A percentile compares a stretch with the other conserved stretches of the same genome.
Evolutionary conservation across 495 filamentous ascomycete species (phyloP).

Genomic region (Aspergillus avenaceus): DNA sequence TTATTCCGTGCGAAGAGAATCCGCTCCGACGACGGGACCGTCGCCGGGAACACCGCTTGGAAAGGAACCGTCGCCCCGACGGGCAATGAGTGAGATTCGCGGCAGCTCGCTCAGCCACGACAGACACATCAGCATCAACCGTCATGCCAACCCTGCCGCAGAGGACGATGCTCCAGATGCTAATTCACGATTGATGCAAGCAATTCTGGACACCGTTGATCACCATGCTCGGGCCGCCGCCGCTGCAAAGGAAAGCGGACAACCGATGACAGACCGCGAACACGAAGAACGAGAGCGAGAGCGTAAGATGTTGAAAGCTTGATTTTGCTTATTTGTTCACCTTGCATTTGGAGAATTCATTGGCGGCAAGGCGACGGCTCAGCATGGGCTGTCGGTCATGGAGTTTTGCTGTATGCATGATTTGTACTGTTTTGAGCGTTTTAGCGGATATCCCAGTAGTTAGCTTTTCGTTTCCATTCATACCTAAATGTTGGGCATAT

Average conservation of each 20-base stretch:
- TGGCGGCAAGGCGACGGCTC: background rate
- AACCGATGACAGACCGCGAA: conserved; percentile 16
- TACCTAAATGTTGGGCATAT: conserved; percentile 3
- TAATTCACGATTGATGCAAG: conserved; percentile 44
- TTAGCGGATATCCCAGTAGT: conserved; percentile 27
- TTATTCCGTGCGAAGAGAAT: conserved; percentile 26
- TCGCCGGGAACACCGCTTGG: conserved; percentile 11
- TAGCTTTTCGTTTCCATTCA: conserved; percentile 4
- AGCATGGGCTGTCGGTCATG: background rate
- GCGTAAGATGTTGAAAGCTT: conserved; percentile 22
- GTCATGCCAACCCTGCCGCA: conserved; percentile 7
- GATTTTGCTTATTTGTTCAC: conserved; percentile 1
- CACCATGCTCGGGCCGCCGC: conserved; percentile 36
- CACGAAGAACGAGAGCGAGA: conserved; percentile 24
- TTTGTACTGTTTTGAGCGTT: conserved; percentile 15
- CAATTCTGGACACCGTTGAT: conserved; percentile 43
- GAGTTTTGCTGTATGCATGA: conserved; percentile 2
- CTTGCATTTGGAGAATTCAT: conserved; percentile 3
- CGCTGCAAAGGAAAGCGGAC: conserved; percentile 28
- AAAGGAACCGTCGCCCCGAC: conserved; percentile 31
- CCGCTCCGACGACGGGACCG: conserved; percentile 24
- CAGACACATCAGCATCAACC: conserved; percentile 15
- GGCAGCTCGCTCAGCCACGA: conserved; percentile 18
- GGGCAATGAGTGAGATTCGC: conserved; percentile 41
- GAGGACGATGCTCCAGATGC: conserved; percentile 45